These are phyloP conservation scores for Polychytrium aggregatum DNA, from an alignment of 192 early-diverging fungal species.

Conservation along the genomic window DNA sequence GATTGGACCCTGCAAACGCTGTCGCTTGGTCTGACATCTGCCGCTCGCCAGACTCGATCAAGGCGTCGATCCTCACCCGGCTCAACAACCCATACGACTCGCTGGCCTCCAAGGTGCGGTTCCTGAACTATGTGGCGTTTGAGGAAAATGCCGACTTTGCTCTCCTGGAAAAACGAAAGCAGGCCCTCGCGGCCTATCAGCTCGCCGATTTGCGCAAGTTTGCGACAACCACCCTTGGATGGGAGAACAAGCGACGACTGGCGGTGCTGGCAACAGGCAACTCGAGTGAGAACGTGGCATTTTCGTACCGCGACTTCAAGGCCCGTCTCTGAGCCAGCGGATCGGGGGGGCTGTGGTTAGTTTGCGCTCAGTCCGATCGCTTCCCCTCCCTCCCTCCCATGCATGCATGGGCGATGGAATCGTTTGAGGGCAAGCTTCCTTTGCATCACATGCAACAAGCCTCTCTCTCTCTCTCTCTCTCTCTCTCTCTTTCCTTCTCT, in stretches of 20 bases:
- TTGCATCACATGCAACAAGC: no score
- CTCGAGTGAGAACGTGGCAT: conserved; percentile 12
- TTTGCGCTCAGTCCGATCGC: no score
- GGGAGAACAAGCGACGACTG: conserved; percentile 8
- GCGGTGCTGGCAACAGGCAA: conserved; percentile 24
- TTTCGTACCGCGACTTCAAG: conserved; percentile 4
- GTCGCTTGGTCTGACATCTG: neutral
- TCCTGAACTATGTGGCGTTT: conserved; percentile 16
- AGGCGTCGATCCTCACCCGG: conserved; percentile 10
- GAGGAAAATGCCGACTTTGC: conserved; percentile 23
- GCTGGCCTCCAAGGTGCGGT: conserved; percentile 13
- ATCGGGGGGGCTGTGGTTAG: no score
- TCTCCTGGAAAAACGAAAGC: neutral
- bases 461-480: no score
- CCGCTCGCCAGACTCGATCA: conserved; percentile 9
- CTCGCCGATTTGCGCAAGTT: conserved; percentile 10
- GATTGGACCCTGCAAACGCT: neutral
- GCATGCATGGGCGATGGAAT: no score
- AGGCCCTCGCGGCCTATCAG: conserved; percentile 3
- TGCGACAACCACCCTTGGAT: conserved; percentile 7
- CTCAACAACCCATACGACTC: conserved; percentile 21
- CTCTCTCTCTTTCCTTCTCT: no score
- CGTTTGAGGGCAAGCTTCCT: no score
- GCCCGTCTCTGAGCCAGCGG: no score
- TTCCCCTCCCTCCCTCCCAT: no score